These are phyloP conservation scores for Cladophialophora psammophila DNA, from an alignment of 2,329 filamentous ascomycete genomes.

Conservation along the genomic window DNA sequence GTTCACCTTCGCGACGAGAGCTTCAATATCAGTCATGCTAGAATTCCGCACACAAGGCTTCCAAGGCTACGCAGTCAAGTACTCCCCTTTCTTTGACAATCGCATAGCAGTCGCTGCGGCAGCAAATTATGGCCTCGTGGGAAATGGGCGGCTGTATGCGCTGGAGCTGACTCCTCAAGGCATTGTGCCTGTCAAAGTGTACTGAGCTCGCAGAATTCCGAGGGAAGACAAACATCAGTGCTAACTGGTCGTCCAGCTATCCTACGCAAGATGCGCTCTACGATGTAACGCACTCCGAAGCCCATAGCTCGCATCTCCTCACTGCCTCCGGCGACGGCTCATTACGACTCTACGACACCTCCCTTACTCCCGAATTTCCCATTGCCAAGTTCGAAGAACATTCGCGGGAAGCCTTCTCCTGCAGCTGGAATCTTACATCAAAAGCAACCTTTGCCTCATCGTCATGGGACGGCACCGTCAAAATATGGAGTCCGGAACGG, in stretches of 20 bases:
- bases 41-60: constrained; percentile 92
- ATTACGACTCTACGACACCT: constrained; percentile 90
- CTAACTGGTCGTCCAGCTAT: constrained; percentile 64
- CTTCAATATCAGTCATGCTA: constrained; percentile 69
- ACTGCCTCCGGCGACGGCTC: constrained; percentile 91
- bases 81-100: constrained; percentile 97
- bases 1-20: not conserved
- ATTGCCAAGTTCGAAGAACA: constrained; percentile 94
- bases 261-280: constrained; percentile 98
- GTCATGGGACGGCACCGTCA: constrained; percentile 96
- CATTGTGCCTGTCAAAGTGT: constrained; percentile 84
- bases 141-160: constrained; percentile 89
- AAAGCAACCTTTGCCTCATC: constrained; percentile 91
- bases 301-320: constrained; percentile 92
- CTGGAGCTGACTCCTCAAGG: constrained; percentile 83
- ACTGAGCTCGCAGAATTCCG: constrained; percentile 41
- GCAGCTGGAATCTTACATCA: constrained; percentile 87
- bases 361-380: constrained; percentile 76
- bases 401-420: constrained; percentile 88
- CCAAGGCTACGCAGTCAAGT: constrained; percentile 97
- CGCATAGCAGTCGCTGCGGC: constrained; percentile 87
- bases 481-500: constrained; percentile 89
- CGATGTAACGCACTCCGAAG: constrained; percentile 93
- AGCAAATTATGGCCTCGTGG: constrained; percentile 96
- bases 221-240: not conserved